Evolutionary conservation across 169 alveolate species (phyloP), one percentile per base, ranked within the genome.

Genomic region (Perkinsus chesapeaki): DNA sequence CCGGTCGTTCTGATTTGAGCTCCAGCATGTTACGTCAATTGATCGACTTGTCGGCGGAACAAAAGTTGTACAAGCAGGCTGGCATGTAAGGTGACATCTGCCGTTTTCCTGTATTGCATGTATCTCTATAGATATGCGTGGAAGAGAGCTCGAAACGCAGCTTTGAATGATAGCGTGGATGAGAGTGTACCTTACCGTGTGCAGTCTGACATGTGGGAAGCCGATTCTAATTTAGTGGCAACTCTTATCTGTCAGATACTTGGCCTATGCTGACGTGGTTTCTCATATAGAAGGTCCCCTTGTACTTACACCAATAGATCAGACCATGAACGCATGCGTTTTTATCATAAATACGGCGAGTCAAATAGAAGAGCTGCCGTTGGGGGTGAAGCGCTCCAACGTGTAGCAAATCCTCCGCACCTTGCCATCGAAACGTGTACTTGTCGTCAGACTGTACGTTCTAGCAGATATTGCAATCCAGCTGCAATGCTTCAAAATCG

Each of bases 1-100:
- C 98, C 0, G 96, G 96, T 0, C 95, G 97, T 93, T 96, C 95
- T 48, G 99, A 97, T 23, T 23, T 60, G 31, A 60, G 82, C 27
- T 60, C 82, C 31, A 34, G 27, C 3, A 60, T 60, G 82, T 34
- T 60, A 34, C 82, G 82, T 16, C 82, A 60, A 23, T 23, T 60
- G 23, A 60, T 23, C 31, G 31, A 60, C 82, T 34, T 60, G 36
- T 60, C 82, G 82, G 82, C 82, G 12, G 82, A 60, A 34, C 82
- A 60, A 16, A 60, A 60, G 23, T 34, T 60, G 36, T 60, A 20
- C 82, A 60, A 60, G 23, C 82, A 60, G 27, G 82, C 82, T 60
- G 82, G 31, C 23, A 60, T 60, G 82, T 60, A 16, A 7, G 31
- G 3, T 60, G 12, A 1, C 12, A 16, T 12, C 7, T 34, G 31